Conservation (phyloP, 2,329 filamentous ascomycete species). For the Lecanicillium sp. region DNA sequence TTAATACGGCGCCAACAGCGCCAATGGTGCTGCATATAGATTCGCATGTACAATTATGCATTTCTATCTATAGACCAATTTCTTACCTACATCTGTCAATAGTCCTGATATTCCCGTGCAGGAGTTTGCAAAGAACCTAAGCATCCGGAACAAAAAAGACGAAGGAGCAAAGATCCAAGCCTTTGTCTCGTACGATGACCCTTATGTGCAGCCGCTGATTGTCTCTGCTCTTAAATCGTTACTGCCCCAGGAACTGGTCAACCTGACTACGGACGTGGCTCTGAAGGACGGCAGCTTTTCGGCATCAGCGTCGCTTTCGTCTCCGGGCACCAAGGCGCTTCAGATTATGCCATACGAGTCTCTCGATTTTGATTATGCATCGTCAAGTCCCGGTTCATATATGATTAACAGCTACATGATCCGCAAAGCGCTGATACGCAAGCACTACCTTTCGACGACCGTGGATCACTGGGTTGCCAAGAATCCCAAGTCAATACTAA, state of each 20-base stretch:
- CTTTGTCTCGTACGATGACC: slow-evolving; percentile 74
- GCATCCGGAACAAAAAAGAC: slow-evolving; percentile 13
- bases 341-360: slow-evolving; percentile 83
- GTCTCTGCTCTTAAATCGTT: slow-evolving; percentile 58
- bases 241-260: slow-evolving; percentile 46
- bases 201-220: slow-evolving; percentile 83
- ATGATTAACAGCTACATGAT: slow-evolving; percentile 89
- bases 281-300: slow-evolving; percentile 21
- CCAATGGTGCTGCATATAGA: slow-evolving; percentile 18
- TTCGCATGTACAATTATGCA: slow-evolving; percentile 15
- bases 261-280: slow-evolving; percentile 41
- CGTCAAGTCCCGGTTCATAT: slow-evolving; percentile 50
- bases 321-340: slow-evolving; percentile 42
- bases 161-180: slow-evolving; percentile 41
- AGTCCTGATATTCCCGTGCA: slow-evolving; percentile 13
- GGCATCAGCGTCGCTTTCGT: slow-evolving; percentile 27
- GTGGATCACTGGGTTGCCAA: slow-evolving; percentile 82
- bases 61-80: slow-evolving; percentile 22
- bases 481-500: slow-evolving; percentile 62
- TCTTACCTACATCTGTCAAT: slow-evolving; percentile 23
- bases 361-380: slow-evolving; percentile 72
- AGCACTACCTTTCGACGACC: slow-evolving; percentile 84
- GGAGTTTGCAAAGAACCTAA: slow-evolving; percentile 4
- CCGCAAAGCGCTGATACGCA: slow-evolving; percentile 90
- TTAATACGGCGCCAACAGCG: neutral